These are phyloP conservation scores for Lipomyces orientalis DNA, from an alignment of 805 yeast species.

Conservation along the genomic window DNA sequence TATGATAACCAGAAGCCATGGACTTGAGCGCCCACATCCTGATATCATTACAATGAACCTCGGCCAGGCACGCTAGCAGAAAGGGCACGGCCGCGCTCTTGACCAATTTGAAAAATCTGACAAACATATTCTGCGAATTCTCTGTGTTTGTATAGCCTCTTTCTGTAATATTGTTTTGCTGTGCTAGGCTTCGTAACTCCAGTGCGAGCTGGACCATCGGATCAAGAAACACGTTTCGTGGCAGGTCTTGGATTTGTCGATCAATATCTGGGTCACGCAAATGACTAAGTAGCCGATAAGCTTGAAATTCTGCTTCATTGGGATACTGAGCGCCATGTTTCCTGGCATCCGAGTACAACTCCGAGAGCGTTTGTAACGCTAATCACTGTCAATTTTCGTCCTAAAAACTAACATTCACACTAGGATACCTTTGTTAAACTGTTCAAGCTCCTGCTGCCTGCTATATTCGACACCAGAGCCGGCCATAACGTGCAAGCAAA, in stretches of 20 bases:
- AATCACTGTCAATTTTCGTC: not conserved
- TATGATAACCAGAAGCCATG: slow-evolving; percentile 57
- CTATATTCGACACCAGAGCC: slow-evolving; percentile 74
- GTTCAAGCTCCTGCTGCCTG: slow-evolving; percentile 94
- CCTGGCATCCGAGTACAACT: slow-evolving; percentile 82
- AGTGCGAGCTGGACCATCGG: slow-evolving; percentile 71
- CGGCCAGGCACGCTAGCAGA: slow-evolving; percentile 73
- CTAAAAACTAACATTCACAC: not conserved
- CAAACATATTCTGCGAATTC: slow-evolving; percentile 66
- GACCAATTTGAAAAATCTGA: slow-evolving; percentile 66
- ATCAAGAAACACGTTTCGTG: slow-evolving; percentile 59
- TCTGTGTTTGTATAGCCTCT: slow-evolving; percentile 59
- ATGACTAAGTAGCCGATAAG: slow-evolving; percentile 81
- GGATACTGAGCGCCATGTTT: slow-evolving; percentile 70
- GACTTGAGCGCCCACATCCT: slow-evolving; percentile 74
- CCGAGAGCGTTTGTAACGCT: slow-evolving; percentile 83
- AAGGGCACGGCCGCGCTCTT: slow-evolving; percentile 62
- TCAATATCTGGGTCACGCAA: slow-evolving; percentile 85
- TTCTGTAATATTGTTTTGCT: slow-evolving; percentile 57
- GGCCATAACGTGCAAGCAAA: slow-evolving; percentile 86
- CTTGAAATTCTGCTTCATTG: slow-evolving; percentile 91
- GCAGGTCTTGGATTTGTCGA: slow-evolving; percentile 71
- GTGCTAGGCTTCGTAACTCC: slow-evolving; percentile 66
- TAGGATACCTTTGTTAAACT: slow-evolving; percentile 66
- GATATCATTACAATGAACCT: slow-evolving; percentile 79